Conservation (phyloP, 257 asterid species). For the Rehmannia glutinosa region DNA sequence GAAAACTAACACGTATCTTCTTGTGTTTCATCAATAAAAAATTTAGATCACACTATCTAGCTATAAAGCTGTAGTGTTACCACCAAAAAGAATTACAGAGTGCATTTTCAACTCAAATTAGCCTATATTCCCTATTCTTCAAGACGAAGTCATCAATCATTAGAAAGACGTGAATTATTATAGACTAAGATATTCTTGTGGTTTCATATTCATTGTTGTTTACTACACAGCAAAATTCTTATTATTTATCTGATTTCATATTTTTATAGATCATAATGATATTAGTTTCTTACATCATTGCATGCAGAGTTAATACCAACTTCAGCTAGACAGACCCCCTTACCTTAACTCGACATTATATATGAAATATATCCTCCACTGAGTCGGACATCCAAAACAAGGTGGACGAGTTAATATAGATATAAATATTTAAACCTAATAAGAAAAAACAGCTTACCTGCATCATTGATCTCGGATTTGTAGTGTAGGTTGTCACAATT, state of each 20-base stretch:
- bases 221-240: not conserved
- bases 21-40: not conserved
- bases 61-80: not conserved
- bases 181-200: not conserved
- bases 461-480: conserved; percentile 91
- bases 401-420: not conserved
- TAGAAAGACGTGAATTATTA: not conserved
- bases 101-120: not conserved
- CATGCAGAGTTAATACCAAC: not conserved
- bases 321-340: not conserved
- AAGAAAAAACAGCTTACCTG: conserved; percentile 46
- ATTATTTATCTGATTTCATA: not conserved
- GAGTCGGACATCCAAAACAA: not conserved
- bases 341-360: not conserved
- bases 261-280: not conserved
- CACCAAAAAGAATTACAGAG: not conserved
- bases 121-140: not conserved
- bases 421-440: not conserved
- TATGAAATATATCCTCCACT: not conserved
- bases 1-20: not conserved
- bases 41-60: not conserved
- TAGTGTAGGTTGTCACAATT: conserved; percentile 68
- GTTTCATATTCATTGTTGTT: not conserved
- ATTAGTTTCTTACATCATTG: not conserved
- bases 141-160: not conserved